Conservation (phyloP, 495 filamentous ascomycete species). For the Aspergillus sparsus region DNA sequence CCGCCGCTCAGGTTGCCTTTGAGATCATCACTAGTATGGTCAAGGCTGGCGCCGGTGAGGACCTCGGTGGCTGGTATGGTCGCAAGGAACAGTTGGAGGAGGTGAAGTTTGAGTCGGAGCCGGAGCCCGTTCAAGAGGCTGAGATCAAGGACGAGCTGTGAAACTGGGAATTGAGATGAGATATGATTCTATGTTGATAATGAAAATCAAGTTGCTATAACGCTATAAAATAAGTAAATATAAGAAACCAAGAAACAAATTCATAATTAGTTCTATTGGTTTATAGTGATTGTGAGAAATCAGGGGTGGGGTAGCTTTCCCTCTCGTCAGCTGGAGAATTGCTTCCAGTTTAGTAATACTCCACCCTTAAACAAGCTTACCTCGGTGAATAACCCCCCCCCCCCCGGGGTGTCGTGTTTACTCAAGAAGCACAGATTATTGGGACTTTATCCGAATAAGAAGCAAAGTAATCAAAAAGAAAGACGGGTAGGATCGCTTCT, state of each 20-base stretch:
- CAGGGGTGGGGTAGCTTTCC: too few species aligned
- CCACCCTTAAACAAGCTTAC: background rate
- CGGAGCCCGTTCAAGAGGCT: constrained; percentile 22
- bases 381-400: background rate
- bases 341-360: too few species aligned
- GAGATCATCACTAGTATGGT: constrained; percentile 83
- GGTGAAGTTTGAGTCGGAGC: constrained; percentile 19
- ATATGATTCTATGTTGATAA: constrained; percentile 22
- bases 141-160: constrained; percentile 48
- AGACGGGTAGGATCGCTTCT: background rate
- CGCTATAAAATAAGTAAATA: constrained; percentile 9
- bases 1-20: constrained; percentile 79
- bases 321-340: too few species aligned
- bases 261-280: too few species aligned
- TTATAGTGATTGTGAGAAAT: too few species aligned
- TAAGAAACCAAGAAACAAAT: too few species aligned
- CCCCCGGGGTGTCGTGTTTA: background rate
- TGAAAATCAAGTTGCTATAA: constrained; percentile 12
- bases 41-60: constrained; percentile 58
- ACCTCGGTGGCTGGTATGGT: constrained; percentile 50
- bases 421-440: too few species aligned
- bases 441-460: too few species aligned
- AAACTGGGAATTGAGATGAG: constrained; percentile 9
- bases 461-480: background rate
- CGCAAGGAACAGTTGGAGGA: constrained; percentile 26